A percentile compares a stretch with the other conserved stretches of the same genome.
phyloP scores from a whole-genome alignment of 2,329 filamentous ascomycete genomes.

The Capronia epimyces region DNA sequence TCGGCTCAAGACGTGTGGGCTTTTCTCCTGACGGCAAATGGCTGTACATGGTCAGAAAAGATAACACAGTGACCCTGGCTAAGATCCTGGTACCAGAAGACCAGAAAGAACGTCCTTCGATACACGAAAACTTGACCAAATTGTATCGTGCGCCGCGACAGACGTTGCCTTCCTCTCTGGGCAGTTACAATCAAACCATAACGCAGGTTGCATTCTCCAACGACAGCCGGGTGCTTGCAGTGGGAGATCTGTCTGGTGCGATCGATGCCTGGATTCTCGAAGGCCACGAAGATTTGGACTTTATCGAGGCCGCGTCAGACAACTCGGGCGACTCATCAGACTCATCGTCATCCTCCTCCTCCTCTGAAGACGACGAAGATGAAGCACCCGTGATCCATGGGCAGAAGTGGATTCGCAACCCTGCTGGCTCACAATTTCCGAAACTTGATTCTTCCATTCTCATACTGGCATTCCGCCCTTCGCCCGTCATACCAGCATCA shows the following conservation, averaged over 20 bases:
- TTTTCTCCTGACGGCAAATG: constrained; percentile 46
- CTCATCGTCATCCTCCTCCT: constrained; percentile 18
- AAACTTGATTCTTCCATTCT: constrained; percentile 61
- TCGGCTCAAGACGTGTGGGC: constrained; percentile 62
- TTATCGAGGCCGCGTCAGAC: constrained; percentile 38
- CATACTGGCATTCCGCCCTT: constrained; percentile 61
- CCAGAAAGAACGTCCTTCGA: constrained; percentile 39
- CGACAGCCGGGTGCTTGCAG: constrained; percentile 72
- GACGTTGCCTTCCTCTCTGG: constrained; percentile 33
- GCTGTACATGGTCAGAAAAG: constrained; percentile 52
- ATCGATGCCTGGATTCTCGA: constrained; percentile 80
- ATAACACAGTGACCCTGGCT: constrained; percentile 54
- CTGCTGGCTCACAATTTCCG: constrained; percentile 62
- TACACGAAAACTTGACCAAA: constrained; percentile 42
- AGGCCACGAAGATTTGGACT: constrained; percentile 49
- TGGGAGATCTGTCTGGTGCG: constrained; percentile 75
- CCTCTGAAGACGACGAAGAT: constrained; percentile 37
- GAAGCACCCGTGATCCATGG: constrained; percentile 50
- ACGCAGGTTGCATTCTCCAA: constrained; percentile 70
- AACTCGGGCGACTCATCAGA: constrained; percentile 7
- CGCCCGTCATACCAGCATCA: constrained; percentile 25
- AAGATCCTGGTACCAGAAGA: constrained; percentile 42
- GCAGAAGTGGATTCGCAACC: constrained; percentile 70
- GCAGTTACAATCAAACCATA: constrained; percentile 70
- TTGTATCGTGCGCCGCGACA: constrained; percentile 40